phyloP scores from a whole-genome alignment of 2,329 filamentous ascomycete species.

The Macrophomina phaseolina region DNA sequence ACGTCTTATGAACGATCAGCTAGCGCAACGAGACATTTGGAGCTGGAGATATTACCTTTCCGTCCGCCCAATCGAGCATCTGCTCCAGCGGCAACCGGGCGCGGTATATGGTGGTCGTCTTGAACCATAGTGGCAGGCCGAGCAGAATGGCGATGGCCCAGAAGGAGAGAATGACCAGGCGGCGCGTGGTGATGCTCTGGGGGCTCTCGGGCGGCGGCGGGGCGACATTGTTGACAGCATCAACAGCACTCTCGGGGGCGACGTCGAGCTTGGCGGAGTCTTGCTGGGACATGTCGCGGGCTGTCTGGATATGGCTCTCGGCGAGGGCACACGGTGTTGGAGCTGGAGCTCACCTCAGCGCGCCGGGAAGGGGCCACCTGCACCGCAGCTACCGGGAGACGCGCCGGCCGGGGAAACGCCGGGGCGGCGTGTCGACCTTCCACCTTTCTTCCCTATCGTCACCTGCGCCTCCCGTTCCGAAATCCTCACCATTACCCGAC shows the following conservation, averaged over 20 bases:
- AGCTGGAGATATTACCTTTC: constrained; percentile 65
- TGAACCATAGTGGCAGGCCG: constrained; percentile 94
- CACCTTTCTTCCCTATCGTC: not conserved
- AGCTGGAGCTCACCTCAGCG: not conserved
- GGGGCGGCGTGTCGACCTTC: not conserved
- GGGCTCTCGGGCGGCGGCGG: constrained; percentile 77
- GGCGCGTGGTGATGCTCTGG: constrained; percentile 71
- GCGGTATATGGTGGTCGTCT: constrained; percentile 89
- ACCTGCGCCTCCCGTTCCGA: not conserved
- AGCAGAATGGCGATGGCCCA: constrained; percentile 85
- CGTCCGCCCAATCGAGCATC: constrained; percentile 92
- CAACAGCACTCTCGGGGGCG: not conserved
- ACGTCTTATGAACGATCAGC: constrained; percentile 65
- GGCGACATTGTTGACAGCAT: not conserved
- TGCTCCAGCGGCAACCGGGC: constrained; percentile 80
- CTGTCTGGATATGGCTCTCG: not conserved
- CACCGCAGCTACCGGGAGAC: not conserved
- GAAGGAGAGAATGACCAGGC: constrained; percentile 81
- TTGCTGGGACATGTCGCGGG: constrained; percentile 16
- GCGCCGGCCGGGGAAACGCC: not conserved
- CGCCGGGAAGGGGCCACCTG: not conserved
- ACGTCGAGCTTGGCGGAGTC: not conserved
- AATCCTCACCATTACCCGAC: not conserved
- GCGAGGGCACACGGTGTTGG: constrained; percentile 8
- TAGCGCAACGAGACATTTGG: not conserved